A percentile compares a stretch with the other conserved stretches of the same genome.
phyloP scores from a whole-genome alignment of 2,329 filamentous ascomycete genomes.

The Fusarium bactridioides region DNA sequence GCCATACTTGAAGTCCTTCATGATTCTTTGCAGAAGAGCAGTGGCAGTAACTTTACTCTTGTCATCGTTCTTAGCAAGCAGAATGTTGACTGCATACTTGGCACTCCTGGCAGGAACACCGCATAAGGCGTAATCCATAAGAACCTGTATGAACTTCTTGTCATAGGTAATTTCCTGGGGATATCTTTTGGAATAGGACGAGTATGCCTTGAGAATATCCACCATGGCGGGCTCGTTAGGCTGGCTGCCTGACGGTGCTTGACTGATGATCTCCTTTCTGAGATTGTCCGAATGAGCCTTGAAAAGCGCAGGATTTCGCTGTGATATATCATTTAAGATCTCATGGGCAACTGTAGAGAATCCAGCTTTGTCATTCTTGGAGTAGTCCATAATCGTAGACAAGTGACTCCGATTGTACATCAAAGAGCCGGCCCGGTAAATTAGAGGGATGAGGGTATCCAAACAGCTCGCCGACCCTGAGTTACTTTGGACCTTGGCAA shows the following conservation, averaged over 20 bases:
- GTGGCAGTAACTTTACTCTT: conserved; percentile 84
- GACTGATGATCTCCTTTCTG: conserved; percentile 83
- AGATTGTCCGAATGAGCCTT: conserved; percentile 92
- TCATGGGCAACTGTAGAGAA: conserved; percentile 84
- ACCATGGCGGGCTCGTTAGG: conserved; percentile 78
- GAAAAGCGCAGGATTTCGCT: conserved; percentile 87
- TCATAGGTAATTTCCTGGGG: conserved; percentile 84
- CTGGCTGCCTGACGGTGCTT: conserved; percentile 75
- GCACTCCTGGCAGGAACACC: conserved; percentile 83
- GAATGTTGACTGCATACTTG: conserved; percentile 92
- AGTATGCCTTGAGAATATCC: conserved; percentile 92
- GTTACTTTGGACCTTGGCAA: conserved; percentile 78
- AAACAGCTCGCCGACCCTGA: conserved; percentile 69
- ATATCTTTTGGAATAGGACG: conserved; percentile 87
- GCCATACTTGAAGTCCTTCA: conserved; percentile 77
- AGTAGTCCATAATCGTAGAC: conserved; percentile 86
- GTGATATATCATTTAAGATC: conserved; percentile 90
- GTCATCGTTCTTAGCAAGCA: conserved; percentile 77
- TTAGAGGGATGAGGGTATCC: conserved; percentile 80
- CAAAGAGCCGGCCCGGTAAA: conserved; percentile 84
- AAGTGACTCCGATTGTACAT: conserved; percentile 96
- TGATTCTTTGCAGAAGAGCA: conserved; percentile 79
- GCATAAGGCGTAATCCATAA: conserved; percentile 84
- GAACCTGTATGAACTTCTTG: conserved; percentile 79
- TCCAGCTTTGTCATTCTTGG: conserved; percentile 81